Percentiles rank a stretch among this genome's conserved stretches.
Evolutionary conservation across 129 eudicot species (phyloP).

Genomic region (Helianthus annuus): HanXRQr2.0-SUNRISE NC_035436.2:20654183-20654682

Average conservation of each 20-base stretch:
- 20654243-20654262: no score
- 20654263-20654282: no score
- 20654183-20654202: no score
- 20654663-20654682: background rate
- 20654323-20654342: conserved; percentile 73
- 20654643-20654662: background rate
- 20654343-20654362: conserved; percentile 94
- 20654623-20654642: background rate
- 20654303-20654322: no score
- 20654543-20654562: background rate
- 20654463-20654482: background rate
- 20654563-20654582: background rate
- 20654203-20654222: no score
- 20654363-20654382: conserved; percentile 74
- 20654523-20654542: background rate
- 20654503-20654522: background rate
- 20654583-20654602: background rate
- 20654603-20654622: background rate
- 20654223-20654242: no score
- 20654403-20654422: conserved; percentile 54
- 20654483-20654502: background rate
- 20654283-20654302: no score
- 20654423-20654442: background rate
- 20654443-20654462: background rate
- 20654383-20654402: conserved; percentile 66